Conservation (phyloP, 345 rosid species). For the Brassica nigra region DNA sequence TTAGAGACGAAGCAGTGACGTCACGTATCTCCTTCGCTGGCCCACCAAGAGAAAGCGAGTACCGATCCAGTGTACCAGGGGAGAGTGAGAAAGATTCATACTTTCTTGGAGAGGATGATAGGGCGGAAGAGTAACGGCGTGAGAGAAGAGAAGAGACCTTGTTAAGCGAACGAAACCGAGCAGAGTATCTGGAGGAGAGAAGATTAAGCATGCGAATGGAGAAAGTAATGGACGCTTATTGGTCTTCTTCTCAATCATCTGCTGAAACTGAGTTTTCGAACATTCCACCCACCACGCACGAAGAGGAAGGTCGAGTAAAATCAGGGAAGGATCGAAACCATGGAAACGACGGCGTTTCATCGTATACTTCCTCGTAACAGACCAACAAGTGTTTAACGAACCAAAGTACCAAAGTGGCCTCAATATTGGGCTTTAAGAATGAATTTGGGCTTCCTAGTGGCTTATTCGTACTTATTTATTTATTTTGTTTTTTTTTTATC, state of each 20-base stretch:
- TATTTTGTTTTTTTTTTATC: too few relatives aligned
- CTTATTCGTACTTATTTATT: background rate
- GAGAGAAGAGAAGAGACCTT: conserved; percentile 35
- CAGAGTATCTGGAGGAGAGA: conserved; percentile 36
- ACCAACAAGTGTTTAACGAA: background rate
- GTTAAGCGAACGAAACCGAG: conserved; percentile 32
- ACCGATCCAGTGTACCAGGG: conserved; percentile 26
- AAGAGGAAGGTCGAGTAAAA: background rate
- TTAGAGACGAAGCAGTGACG: conserved; percentile 43
- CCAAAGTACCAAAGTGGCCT: background rate
- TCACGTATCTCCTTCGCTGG: conserved; percentile 14
- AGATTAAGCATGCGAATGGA: conserved; percentile 43
- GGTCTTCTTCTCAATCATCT: conserved; percentile 20
- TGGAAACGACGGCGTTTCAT: background rate
- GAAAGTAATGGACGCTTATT: background rate
- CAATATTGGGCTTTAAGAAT: background rate
- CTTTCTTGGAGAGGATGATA: conserved; percentile 30
- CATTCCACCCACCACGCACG: background rate
- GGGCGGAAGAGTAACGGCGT: conserved; percentile 27
- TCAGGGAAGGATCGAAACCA: background rate
- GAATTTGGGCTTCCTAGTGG: background rate
- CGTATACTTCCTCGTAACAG: background rate
- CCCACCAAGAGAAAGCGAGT: conserved; percentile 3
- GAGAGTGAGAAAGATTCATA: conserved; percentile 39
- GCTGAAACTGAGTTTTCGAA: conserved; percentile 11